Conservation (phyloP, 2,329 filamentous ascomycete genomes). For the Trichoderma asperellum region DNA sequence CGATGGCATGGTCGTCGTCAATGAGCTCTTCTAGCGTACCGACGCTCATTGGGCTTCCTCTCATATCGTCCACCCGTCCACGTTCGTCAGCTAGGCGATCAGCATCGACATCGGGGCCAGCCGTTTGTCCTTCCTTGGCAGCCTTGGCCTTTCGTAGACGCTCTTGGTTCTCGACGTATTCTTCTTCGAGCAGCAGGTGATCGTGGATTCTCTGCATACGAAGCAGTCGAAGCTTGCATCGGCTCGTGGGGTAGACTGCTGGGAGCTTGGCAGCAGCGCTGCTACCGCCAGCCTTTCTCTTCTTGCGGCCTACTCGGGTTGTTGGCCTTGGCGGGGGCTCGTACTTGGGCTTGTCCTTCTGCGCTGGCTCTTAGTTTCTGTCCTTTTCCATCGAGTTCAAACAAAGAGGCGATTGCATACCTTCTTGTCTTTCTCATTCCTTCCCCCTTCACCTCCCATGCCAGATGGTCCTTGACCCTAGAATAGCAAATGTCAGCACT, state of each 20-base stretch:
- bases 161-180: conserved; percentile 99
- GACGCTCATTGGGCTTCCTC: conserved; percentile 97
- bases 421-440: conserved; percentile 93
- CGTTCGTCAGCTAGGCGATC: conserved; percentile 95
- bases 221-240: conserved; percentile 95
- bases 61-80: conserved; percentile 95
- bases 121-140: conserved; percentile 68
- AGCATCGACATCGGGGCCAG: conserved; percentile 70
- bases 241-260: conserved; percentile 88
- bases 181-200: conserved; percentile 93
- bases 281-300: conserved; percentile 92
- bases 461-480: conserved; percentile 87
- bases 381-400: not conserved
- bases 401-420: conserved; percentile 49
- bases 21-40: conserved; percentile 98
- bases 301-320: conserved; percentile 95
- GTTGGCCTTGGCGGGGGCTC: conserved; percentile 96
- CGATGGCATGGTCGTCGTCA: conserved; percentile 98
- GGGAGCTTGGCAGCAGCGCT: conserved; percentile 96
- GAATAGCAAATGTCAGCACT: conserved; percentile 28
- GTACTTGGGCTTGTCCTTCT: conserved; percentile 99
- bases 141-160: conserved; percentile 90
- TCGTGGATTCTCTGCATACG: conserved; percentile 99
- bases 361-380: conserved; percentile 34
- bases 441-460: conserved; percentile 74